These are phyloP conservation scores for Fabrea salina DNA, from an alignment of 169 alveolate genomes.

Conservation along the genomic window DNA sequence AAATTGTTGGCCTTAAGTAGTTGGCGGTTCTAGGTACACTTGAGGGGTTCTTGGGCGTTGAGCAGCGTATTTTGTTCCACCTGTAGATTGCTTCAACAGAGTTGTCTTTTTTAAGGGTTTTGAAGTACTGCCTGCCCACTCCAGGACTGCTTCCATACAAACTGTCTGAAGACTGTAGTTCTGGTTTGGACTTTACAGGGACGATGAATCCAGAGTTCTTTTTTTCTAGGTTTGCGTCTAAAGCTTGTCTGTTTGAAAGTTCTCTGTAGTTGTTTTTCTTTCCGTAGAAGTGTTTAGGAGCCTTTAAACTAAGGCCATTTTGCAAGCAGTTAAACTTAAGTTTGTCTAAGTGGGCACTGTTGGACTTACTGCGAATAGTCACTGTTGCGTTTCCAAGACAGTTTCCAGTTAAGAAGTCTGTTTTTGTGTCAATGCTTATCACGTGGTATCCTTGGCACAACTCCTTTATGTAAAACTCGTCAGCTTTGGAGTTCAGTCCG, in stretches of 20 bases:
- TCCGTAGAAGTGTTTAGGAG: neutral
- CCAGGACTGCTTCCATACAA: constrained; percentile 12
- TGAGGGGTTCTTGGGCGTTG: too few species aligned
- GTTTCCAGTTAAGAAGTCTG: neutral
- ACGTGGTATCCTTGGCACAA: neutral
- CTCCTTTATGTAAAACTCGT: neutral
- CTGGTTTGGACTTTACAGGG: neutral
- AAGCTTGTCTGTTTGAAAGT: neutral
- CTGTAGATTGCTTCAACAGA: too few species aligned
- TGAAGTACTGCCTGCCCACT: too few species aligned
- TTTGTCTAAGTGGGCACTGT: neutral
- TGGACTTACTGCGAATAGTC: neutral
- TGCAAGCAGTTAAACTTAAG: neutral
- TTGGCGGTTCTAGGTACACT: too few species aligned
- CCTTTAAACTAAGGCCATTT: neutral
- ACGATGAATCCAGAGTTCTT: neutral
- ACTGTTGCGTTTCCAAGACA: neutral
- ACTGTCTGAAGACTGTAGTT: neutral
- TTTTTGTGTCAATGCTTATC: neutral
- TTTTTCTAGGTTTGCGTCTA: neutral
- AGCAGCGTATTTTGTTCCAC: too few species aligned
- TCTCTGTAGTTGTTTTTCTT: neutral
- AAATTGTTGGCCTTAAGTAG: too few species aligned
- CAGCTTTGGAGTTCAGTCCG: neutral
- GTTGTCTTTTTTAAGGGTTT: too few species aligned